Evolutionary conservation across 768 basidiomycete species (phyloP).

Genomic region (Pleurotus pulmonarius): DNA sequence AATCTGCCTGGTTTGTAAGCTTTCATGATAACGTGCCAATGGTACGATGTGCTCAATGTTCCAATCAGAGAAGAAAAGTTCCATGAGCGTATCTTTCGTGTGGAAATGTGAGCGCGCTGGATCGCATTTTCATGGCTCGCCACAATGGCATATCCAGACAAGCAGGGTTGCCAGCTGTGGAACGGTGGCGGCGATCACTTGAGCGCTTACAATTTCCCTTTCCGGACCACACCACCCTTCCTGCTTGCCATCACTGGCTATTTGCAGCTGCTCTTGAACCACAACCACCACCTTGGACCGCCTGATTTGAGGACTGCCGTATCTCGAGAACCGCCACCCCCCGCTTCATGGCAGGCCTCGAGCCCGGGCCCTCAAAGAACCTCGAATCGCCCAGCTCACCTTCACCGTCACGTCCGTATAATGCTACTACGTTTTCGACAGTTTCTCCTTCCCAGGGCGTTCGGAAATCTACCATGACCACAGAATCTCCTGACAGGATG

Average conservation of each 20-base stretch:
- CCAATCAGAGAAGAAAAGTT: too few relatives aligned
- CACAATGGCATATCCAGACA: not conserved
- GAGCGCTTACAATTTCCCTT: slow-evolving; percentile 3
- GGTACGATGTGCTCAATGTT: not conserved
- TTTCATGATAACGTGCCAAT: not conserved
- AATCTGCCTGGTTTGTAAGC: not conserved
- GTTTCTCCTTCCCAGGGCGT: not conserved
- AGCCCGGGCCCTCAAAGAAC: not conserved
- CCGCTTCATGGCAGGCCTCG: slow-evolving; percentile 3
- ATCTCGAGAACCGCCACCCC: not conserved
- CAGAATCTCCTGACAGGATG: not conserved
- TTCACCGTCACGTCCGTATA: not conserved
- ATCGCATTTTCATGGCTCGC: not conserved
- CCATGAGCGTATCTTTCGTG: too few relatives aligned
- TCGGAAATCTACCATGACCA: not conserved
- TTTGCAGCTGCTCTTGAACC: not conserved
- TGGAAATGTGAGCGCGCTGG: too few relatives aligned
- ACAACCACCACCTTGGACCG: not conserved
- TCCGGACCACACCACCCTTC: not conserved
- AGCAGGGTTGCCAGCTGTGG: not conserved
- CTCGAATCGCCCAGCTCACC: not conserved
- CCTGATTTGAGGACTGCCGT: too few relatives aligned
- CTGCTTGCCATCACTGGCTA: not conserved
- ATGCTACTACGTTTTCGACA: not conserved
- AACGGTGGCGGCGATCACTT: too few relatives aligned